A percentile compares a stretch with the other conserved stretches of the same genome.
phyloP scores from a whole-genome alignment of 2,329 filamentous ascomycete species.

The Cadophora malorum region DNA sequence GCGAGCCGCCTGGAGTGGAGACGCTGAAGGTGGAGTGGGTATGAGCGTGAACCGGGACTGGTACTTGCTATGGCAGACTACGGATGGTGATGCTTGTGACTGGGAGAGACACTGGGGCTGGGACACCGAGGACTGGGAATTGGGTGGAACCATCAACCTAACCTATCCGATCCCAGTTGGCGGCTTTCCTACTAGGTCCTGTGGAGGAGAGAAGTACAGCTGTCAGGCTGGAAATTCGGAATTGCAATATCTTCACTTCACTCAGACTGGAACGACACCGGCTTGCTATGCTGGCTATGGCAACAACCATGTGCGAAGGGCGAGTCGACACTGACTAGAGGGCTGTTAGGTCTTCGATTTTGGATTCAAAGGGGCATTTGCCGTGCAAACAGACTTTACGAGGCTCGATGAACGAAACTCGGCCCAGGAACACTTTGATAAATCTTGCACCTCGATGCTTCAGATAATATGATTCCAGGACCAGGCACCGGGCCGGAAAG shows the following conservation, averaged over 20 bases:
- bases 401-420: neutral
- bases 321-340: neutral
- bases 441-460: neutral
- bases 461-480: neutral
- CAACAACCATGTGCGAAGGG: neutral
- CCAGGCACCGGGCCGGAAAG: neutral
- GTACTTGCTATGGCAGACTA: neutral
- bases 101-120: neutral
- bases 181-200: neutral
- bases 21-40: neutral
- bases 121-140: neutral
- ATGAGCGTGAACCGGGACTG: neutral
- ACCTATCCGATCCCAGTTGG: neutral
- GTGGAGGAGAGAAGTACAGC: neutral
- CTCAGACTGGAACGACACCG: neutral
- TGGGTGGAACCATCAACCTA: slow-evolving; percentile 4
- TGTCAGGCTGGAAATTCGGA: neutral
- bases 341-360: neutral
- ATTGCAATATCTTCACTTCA: neutral
- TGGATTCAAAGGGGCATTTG: neutral
- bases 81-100: neutral
- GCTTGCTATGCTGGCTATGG: slow-evolving; percentile 13
- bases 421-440: neutral
- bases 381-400: neutral
- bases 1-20: slow-evolving; percentile 1